Percentiles rank a stretch among this genome's conserved stretches.
phyloP scores from a whole-genome alignment of 768 basidiomycete genomes.

The Termitomyces sp. region DNA sequence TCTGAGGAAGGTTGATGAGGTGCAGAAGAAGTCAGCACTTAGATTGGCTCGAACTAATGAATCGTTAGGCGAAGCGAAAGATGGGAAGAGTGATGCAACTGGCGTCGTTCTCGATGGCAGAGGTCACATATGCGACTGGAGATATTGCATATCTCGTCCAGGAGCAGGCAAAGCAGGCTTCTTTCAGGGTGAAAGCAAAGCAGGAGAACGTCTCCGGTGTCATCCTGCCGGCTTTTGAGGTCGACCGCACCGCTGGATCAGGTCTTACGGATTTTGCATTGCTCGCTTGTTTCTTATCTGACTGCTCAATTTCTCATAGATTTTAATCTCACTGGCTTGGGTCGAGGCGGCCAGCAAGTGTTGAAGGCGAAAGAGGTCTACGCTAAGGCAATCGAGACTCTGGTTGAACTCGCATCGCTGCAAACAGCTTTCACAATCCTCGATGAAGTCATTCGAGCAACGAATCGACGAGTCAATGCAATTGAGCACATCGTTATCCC shows the following conservation, averaged over 20 bases:
- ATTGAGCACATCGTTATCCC: conserved; percentile 98
- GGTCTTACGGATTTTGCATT: conserved; percentile 37
- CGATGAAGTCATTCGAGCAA: conserved; percentile 98
- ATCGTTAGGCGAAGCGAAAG: conserved; percentile 86
- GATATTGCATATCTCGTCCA: conserved; percentile 98
- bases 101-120: conserved; percentile 97
- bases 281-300: conserved; percentile 1
- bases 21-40: conserved; percentile 25
- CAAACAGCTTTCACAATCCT: conserved; percentile 98
- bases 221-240: conserved; percentile 91
- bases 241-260: conserved; percentile 78
- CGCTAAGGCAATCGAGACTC: conserved; percentile 93
- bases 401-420: conserved; percentile 94
- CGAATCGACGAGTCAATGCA: conserved; percentile 97
- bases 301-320: conserved; percentile 39
- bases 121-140: conserved; percentile 96
- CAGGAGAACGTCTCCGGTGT: conserved; percentile 99
- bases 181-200: conserved; percentile 89
- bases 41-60: conserved; percentile 15
- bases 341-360: conserved; percentile 95
- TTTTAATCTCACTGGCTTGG: conserved; percentile 95
- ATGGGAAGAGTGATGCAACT: conserved; percentile 99
- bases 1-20: conserved; percentile 96
- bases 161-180: conserved; percentile 87
- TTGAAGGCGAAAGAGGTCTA: conserved; percentile 95